These are phyloP conservation scores for Beauveria rudraprayagi DNA, from an alignment of 2,329 filamentous ascomycete species.

Conservation along the genomic window DNA sequence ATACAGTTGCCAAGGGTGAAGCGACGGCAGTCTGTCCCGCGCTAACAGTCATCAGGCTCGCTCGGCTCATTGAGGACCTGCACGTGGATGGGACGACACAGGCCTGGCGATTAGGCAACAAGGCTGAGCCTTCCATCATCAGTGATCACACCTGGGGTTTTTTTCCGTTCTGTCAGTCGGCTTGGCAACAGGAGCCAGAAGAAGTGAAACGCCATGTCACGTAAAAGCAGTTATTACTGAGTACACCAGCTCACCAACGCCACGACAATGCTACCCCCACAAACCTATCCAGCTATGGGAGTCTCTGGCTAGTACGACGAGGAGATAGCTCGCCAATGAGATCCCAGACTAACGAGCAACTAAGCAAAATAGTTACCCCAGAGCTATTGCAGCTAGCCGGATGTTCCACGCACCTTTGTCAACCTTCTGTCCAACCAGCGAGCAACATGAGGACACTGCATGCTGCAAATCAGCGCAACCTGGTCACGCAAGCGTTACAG, in stretches of 20 bases:
- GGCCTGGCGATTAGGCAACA: too few relatives aligned
- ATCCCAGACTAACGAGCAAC: neutral
- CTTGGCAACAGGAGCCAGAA: neutral
- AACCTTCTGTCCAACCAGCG: neutral
- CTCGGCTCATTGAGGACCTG: too few relatives aligned
- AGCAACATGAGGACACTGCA: neutral
- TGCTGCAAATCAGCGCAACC: neutral
- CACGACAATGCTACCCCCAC: neutral
- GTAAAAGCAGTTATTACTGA: neutral
- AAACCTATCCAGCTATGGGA: neutral
- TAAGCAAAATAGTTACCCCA: neutral
- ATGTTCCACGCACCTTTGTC: neutral
- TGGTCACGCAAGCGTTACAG: neutral
- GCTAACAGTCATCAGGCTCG: too few relatives aligned
- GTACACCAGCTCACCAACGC: neutral
- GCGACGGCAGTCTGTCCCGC: too few relatives aligned
- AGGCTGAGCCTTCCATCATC: too few relatives aligned
- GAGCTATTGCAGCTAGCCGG: neutral
- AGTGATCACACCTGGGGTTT: too few relatives aligned
- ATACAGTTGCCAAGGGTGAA: neutral
- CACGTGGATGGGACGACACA: too few relatives aligned
- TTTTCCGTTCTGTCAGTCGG: too few relatives aligned
- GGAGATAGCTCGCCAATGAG: too few relatives aligned
- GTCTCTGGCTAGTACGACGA: neutral
- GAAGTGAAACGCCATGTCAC: neutral